Percentiles rank a stretch among this genome's conserved stretches.
Evolutionary conservation across 257 asterid genomes (phyloP).

Genomic region (Capsicum rhomboideum): DNA sequence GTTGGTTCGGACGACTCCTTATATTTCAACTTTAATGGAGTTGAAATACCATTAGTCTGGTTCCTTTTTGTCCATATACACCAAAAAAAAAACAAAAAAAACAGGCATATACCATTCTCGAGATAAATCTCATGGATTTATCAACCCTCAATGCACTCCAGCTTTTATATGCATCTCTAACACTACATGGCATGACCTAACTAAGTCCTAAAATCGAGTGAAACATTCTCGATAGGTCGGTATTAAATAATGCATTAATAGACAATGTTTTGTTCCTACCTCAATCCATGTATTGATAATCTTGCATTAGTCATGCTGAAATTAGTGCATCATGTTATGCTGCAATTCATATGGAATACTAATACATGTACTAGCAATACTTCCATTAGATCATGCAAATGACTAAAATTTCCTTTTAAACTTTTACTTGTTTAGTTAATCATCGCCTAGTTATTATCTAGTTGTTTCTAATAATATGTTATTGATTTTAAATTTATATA

Average conservation of each 20-base stretch:
- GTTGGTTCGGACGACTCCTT: not conserved
- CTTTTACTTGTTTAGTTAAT: not conserved
- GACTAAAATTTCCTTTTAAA: not conserved
- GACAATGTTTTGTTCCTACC: not conserved
- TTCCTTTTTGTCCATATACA: not conserved
- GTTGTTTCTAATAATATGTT: not conserved
- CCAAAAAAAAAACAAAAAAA: not conserved
- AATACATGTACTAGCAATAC: not conserved
- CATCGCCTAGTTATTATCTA: not conserved
- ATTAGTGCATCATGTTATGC: not conserved
- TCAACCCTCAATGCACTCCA: not conserved
- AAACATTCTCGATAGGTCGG: not conserved
- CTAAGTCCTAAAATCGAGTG: not conserved
- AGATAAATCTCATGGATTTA: not conserved
- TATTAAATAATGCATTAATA: not conserved
- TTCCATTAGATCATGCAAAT: not conserved
- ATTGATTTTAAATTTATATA: not conserved
- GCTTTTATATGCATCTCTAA: not conserved
- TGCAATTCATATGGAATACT: not conserved
- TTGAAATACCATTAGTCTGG: too few species aligned
- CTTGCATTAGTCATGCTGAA: not conserved
- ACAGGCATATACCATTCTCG: not conserved
- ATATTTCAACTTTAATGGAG: not conserved
- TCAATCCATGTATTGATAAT: not conserved
- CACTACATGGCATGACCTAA: not conserved